Conservation (phyloP, 805 yeast species). For the Candida methanosorbosa region DNA sequence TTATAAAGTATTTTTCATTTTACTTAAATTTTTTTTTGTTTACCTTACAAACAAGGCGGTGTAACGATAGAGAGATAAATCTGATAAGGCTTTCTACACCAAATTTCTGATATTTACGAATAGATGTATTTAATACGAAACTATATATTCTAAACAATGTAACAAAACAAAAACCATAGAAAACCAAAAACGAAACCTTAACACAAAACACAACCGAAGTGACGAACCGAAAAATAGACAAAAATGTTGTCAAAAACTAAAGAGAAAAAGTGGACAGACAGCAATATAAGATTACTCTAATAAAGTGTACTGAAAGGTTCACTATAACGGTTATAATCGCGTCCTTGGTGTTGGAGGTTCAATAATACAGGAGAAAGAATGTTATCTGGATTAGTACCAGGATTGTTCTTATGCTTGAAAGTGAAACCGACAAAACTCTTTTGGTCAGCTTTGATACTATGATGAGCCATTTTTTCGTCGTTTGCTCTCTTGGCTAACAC, state of each 20-base stretch:
- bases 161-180: background rate
- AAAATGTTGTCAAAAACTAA: background rate
- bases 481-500: constrained; percentile 88
- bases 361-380: constrained; percentile 24
- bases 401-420: constrained; percentile 72
- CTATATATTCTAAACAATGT: too few relatives aligned
- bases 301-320: constrained; percentile 29
- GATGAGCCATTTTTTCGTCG: constrained; percentile 71
- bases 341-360: constrained; percentile 13
- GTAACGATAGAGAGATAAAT: too few relatives aligned
- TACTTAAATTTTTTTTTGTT: too few relatives aligned
- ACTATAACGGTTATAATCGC: constrained; percentile 16
- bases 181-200: background rate
- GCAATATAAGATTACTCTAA: constrained; percentile 4
- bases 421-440: constrained; percentile 92
- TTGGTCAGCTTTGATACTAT: constrained; percentile 46
- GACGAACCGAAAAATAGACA: background rate
- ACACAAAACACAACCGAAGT: background rate
- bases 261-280: background rate
- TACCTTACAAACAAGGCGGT: too few relatives aligned
- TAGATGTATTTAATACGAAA: too few relatives aligned
- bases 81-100: too few relatives aligned
- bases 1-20: too few relatives aligned
- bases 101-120: too few relatives aligned
- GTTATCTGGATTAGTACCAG: constrained; percentile 34